Evolutionary conservation across 2,329 filamentous ascomycete species (phyloP).

Genomic region (Tolypocladium pustulatum): DNA sequence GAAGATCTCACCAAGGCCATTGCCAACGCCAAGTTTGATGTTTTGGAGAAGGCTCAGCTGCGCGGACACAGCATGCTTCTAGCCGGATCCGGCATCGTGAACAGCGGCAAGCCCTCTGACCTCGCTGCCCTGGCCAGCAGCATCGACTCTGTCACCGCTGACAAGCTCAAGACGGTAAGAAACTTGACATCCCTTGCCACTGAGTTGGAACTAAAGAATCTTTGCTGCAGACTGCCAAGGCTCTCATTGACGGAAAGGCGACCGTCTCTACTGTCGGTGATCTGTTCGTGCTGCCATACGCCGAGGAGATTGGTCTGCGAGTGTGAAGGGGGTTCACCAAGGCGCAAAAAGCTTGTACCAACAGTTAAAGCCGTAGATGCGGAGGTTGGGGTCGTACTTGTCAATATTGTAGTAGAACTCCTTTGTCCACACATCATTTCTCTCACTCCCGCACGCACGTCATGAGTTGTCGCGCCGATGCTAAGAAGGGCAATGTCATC

Average conservation of each 20-base stretch:
- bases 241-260: conserved; percentile 78
- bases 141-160: conserved; percentile 70
- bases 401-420: conserved; percentile 37
- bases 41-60: conserved; percentile 72
- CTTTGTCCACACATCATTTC: conserved; percentile 15
- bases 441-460: background rate
- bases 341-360: conserved; percentile 26
- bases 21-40: conserved; percentile 86
- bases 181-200: conserved; percentile 9
- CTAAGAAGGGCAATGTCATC: background rate
- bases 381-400: conserved; percentile 24
- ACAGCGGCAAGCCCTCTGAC: conserved; percentile 74
- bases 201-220: conserved; percentile 9
- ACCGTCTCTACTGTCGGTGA: conserved; percentile 86
- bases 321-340: conserved; percentile 54
- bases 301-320: conserved; percentile 85
- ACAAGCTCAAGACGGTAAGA: conserved; percentile 78
- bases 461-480: background rate
- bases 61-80: conserved; percentile 68
- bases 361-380: conserved; percentile 30
- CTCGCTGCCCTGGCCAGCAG: conserved; percentile 68
- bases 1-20: conserved; percentile 89
- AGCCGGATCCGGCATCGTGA: conserved; percentile 75
- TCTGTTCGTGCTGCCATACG: conserved; percentile 81
- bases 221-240: conserved; percentile 64